Conservation (phyloP, 495 filamentous ascomycete genomes). For the Hypomontagnella submonticulosa region DNA sequence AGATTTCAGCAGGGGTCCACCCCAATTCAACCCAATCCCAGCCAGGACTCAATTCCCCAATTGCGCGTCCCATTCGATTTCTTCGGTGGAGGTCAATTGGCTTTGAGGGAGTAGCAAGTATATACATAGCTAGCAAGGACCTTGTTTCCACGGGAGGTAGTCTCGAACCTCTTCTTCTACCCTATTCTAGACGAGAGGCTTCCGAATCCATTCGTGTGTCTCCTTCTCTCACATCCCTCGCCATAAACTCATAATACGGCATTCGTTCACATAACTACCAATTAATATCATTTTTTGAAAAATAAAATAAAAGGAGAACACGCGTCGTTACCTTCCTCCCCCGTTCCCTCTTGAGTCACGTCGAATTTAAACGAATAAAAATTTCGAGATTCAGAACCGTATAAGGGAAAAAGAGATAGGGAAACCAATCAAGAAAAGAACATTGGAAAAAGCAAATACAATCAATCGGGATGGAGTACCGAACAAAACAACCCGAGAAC, state of each 20-base stretch:
- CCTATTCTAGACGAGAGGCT: not conserved
- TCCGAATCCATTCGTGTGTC: no score
- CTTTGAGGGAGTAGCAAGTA: not conserved
- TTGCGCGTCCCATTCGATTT: constrained; percentile 18
- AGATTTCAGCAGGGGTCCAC: constrained; percentile 9
- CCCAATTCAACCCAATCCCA: constrained; percentile 7
- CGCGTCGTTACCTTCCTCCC: no score
- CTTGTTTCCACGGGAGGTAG: no score
- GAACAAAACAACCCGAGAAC: constrained; percentile 47
- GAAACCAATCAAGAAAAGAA: constrained; percentile 6
- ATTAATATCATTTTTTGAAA: no score
- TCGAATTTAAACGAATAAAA: constrained; percentile 9
- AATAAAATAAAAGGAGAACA: no score
- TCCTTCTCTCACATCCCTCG: not conserved
- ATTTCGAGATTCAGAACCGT: not conserved
- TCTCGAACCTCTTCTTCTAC: constrained; percentile 9
- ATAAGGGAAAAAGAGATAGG: not conserved
- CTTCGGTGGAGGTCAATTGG: constrained; percentile 17
- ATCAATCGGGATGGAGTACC: constrained; percentile 37
- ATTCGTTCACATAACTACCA: no score
- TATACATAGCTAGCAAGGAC: no score
- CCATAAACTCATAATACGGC: no score
- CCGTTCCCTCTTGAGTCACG: constrained; percentile 1
- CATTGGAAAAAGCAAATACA: constrained; percentile 19
- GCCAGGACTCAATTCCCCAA: constrained; percentile 16